Percentiles rank a stretch among this genome's conserved stretches.
These are phyloP conservation scores for Populus alba DNA, from an alignment of 345 rosid species.

Conservation along the genomic window DNA sequence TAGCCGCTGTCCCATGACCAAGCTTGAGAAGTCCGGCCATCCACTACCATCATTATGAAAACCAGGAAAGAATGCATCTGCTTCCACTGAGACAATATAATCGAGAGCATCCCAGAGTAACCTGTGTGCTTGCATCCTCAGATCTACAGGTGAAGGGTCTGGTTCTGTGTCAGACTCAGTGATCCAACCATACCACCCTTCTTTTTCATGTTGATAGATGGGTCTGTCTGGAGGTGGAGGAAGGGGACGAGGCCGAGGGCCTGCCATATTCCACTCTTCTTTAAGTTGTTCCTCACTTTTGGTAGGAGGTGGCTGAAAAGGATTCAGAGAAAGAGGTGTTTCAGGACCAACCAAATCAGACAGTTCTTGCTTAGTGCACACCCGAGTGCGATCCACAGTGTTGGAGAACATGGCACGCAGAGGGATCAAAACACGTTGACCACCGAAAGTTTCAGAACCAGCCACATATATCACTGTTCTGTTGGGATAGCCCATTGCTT, in stretches of 20 bases:
- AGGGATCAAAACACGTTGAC: slow-evolving; percentile 88
- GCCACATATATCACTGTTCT: slow-evolving; percentile 84
- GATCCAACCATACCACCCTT: slow-evolving; percentile 99
- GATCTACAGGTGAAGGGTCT: slow-evolving; percentile 66
- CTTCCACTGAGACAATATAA: slow-evolving; percentile 78
- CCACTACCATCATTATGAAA: slow-evolving; percentile 80
- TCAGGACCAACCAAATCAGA: slow-evolving; percentile 81
- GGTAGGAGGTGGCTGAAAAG: slow-evolving; percentile 40
- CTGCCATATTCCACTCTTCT: slow-evolving; percentile 89
- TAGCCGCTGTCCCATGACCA: slow-evolving; percentile 96
- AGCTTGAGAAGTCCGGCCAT: slow-evolving; percentile 89
- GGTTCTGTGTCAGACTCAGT: slow-evolving; percentile 78
- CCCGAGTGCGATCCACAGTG: slow-evolving; percentile 67
- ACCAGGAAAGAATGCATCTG: slow-evolving; percentile 92
- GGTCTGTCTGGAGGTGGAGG: slow-evolving; percentile 99
- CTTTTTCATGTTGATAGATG: slow-evolving; percentile 87
- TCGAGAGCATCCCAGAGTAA: slow-evolving; percentile 97
- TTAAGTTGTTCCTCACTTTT: slow-evolving; percentile 66
- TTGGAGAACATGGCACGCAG: slow-evolving; percentile 86
- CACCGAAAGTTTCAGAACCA: slow-evolving; percentile 94
- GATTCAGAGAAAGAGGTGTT: slow-evolving; percentile 52
- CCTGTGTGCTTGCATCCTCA: slow-evolving; percentile 83
- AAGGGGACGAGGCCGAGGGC: slow-evolving; percentile 97
- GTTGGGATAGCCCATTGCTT: slow-evolving; percentile 85
- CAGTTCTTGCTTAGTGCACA: slow-evolving; percentile 75